Percentiles rank a stretch among this genome's conserved stretches.
phyloP scores from a whole-genome alignment of 306 rosid genomes.

The Pachyrhizus erosus region DNA sequence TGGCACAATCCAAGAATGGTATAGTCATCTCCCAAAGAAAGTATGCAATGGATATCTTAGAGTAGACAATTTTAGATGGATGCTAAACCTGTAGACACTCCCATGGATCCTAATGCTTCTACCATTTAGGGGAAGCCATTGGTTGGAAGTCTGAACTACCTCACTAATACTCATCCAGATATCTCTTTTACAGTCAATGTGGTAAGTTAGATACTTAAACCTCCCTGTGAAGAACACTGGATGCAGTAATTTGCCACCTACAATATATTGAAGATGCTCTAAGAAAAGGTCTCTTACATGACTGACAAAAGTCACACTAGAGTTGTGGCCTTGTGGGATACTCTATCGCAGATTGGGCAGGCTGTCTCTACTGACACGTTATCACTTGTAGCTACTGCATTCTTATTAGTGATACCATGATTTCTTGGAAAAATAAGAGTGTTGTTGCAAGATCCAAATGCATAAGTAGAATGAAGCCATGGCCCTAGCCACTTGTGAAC shows the following conservation, averaged over 20 bases:
- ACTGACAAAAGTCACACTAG: background rate
- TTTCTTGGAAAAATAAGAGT: background rate
- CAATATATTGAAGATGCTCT: background rate
- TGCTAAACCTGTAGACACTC: background rate
- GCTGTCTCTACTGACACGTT: background rate
- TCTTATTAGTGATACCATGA: background rate
- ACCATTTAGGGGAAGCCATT: background rate
- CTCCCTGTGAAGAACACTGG: background rate
- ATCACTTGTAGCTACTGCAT: background rate
- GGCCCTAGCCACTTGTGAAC: background rate
- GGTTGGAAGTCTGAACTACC: background rate
- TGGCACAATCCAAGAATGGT: background rate
- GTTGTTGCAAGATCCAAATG: background rate
- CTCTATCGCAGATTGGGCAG: background rate
- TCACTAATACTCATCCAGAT: background rate
- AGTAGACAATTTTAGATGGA: background rate
- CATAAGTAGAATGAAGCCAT: background rate
- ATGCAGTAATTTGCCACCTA: background rate
- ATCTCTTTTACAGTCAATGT: background rate
- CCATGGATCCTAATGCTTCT: background rate
- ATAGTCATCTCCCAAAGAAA: background rate
- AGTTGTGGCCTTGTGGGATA: background rate
- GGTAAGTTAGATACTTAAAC: background rate
- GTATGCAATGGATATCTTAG: background rate
- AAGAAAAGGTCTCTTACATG: background rate